Percentiles rank a stretch among this genome's conserved stretches.
phyloP scores from a whole-genome alignment of 495 filamentous ascomycete species.

The Penicillium simplicissimum region DNA sequence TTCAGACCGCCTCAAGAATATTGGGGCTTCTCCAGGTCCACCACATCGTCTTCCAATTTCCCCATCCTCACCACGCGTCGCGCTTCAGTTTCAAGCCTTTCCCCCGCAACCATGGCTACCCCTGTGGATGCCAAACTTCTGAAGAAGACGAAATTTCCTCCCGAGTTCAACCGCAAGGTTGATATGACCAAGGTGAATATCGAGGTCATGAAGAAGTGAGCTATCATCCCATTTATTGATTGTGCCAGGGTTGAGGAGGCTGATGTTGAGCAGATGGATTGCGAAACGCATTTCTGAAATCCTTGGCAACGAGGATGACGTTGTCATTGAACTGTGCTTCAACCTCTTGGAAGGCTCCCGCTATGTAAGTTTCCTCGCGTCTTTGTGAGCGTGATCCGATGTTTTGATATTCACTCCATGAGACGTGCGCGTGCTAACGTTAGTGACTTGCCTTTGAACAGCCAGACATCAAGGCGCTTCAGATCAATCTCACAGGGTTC shows the following conservation, averaged over 20 bases:
- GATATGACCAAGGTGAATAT: conserved; percentile 97
- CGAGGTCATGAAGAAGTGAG: conserved; percentile 95
- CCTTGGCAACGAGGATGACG: conserved; percentile 87
- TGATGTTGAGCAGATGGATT: conserved; percentile 71
- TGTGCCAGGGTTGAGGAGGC: neutral
- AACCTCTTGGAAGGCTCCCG: conserved; percentile 79
- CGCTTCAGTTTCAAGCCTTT: neutral
- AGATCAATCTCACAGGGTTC: conserved; percentile 92
- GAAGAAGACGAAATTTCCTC: conserved; percentile 87
- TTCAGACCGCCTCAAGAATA: neutral
- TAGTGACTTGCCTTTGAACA: conserved; percentile 36
- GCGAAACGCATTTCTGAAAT: conserved; percentile 82
- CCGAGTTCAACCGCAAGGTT: conserved; percentile 92
- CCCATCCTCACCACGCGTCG: neutral
- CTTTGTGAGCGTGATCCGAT: conserved; percentile 6
- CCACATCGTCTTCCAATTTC: neutral
- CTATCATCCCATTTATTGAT: conserved; percentile 13
- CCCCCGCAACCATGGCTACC: conserved; percentile 58
- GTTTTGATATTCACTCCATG: neutral
- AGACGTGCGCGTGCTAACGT: conserved; percentile 10
- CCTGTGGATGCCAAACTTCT: conserved; percentile 84
- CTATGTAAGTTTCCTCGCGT: conserved; percentile 58
- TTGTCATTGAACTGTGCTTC: conserved; percentile 90
- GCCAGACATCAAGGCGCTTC: conserved; percentile 93
- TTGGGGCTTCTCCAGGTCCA: neutral